Percentiles rank a stretch among this genome's conserved stretches.
Conservation (phyloP, 129 eudicot species). For the Lonicera japonica region DNA sequence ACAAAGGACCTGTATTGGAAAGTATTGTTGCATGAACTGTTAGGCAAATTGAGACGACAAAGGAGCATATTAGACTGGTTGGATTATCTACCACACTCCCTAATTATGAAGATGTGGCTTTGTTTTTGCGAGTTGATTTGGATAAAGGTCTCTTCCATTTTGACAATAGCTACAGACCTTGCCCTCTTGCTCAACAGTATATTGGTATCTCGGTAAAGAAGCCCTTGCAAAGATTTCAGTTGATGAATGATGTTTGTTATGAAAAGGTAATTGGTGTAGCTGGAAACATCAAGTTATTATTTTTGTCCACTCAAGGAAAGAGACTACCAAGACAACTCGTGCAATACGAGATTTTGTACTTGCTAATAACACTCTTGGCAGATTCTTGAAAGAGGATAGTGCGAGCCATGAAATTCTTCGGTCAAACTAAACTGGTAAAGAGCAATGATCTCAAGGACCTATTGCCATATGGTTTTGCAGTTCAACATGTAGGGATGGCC, state of each 20-base stretch:
- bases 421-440: slow-evolving; percentile 66
- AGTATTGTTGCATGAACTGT: slow-evolving; percentile 95
- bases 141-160: no score
- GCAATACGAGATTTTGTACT: slow-evolving; percentile 48
- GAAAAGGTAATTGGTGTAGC: no score
- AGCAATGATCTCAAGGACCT: no score
- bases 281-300: no score
- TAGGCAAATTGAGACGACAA: no score
- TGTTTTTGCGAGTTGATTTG: no score
- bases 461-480: no score
- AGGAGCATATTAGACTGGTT: no score
- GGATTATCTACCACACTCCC: slow-evolving; percentile 91
- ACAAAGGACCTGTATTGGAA: slow-evolving; percentile 93
- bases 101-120: no score
- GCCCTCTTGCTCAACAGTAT: slow-evolving; percentile 92
- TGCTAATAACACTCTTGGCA: no score
- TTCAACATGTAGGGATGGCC: no score
- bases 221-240: slow-evolving; percentile 88
- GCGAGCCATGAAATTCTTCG: slow-evolving; percentile 84
- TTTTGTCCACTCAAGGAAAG: no score
- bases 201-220: slow-evolving; percentile 86
- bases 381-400: slow-evolving; percentile 75
- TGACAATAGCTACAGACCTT: slow-evolving; percentile 91
- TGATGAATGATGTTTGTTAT: not conserved
- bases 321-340: slow-evolving; percentile 85